Base-by-base conservation (phyloP, 2,329 filamentous ascomycete species). In the Hortaea werneckii region DNA sequence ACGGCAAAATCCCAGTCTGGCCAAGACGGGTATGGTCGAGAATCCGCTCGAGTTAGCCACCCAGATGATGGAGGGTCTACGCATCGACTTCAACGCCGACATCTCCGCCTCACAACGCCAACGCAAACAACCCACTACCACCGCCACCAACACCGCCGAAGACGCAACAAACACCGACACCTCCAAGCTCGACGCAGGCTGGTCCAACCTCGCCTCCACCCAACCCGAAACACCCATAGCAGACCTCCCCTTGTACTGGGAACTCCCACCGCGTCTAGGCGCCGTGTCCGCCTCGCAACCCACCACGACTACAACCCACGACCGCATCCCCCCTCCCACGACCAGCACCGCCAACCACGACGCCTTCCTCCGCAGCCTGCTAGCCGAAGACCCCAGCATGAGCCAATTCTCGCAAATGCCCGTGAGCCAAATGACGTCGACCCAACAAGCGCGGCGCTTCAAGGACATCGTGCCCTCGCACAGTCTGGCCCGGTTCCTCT, bases 401-500 rank as follows among this genome's bases (percentile, higher is more conserved):
- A 78, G 76, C 1, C 92, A 96, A 64, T 96, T 96, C 73, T 85
- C 85, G 4, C 44, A 44, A 40, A 30, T 49, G 32, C 43, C 50
- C 32, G 30, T 75, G 82, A 42, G 95, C 0, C 87, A 89, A 1
- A 70, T 95, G 50, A 86, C 80, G 39, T 77, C 94, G 37, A 98
- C 92, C 1, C 92, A 98, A 65, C 83, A 84, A 50, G 92, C 92
- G 3, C 84, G 85, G 29, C 80, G 78, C 39, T 98, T 96, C 74
- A 79, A 79, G 53, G 92, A 98, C 63, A 94, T 98, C 56, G 80
- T 95, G 38, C 94, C 92, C 0, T 75, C 84, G 6, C 85, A 94
- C 62, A 81, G 85, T 0, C 78, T 98, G 51, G 90, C 90, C 5
- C 84, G 89, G 46, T 98, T 98, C 75, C 89, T 92, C 67, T 95